Evolutionary conservation across 177 flowering plant genomes (phyloP).

Genomic region (Vitis hybrid): DNA sequence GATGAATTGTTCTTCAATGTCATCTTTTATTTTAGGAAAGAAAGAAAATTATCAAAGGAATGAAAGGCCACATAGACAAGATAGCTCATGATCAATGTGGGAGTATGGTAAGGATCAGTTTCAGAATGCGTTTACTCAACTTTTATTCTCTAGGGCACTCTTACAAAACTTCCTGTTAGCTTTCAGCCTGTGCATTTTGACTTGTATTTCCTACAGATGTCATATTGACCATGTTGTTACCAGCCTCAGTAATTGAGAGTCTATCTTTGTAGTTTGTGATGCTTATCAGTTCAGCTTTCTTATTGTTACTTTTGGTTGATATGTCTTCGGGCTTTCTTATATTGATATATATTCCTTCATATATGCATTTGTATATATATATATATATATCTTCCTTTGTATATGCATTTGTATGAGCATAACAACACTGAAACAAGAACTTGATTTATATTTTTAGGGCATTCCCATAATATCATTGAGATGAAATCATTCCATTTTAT

Average conservation of each 20-base stretch:
- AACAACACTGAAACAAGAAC: neutral
- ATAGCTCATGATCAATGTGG: conserved; percentile 79
- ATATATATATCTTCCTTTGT: neutral
- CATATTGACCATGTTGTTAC: no score
- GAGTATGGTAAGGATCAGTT: conserved; percentile 54
- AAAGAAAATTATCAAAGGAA: conserved; percentile 88
- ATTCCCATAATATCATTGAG: no score
- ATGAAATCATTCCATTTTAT: no score
- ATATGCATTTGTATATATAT: no score
- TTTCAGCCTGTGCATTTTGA: neutral
- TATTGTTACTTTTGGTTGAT: neutral
- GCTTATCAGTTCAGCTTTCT: neutral
- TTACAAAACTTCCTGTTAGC: neutral
- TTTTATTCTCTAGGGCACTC: neutral
- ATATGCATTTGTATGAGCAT: neutral
- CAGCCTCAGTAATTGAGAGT: no score
- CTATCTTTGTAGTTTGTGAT: neutral
- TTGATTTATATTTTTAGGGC: neutral
- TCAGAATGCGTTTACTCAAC: neutral
- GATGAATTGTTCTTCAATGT: neutral
- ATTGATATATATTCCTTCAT: neutral
- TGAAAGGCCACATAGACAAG: conserved; percentile 75
- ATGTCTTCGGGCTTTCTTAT: neutral
- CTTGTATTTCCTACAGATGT: neutral
- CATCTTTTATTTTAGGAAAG: conserved; percentile 56